Conservation (phyloP, 441 rosid species). For the Gossypium schwendimanii region DNA sequence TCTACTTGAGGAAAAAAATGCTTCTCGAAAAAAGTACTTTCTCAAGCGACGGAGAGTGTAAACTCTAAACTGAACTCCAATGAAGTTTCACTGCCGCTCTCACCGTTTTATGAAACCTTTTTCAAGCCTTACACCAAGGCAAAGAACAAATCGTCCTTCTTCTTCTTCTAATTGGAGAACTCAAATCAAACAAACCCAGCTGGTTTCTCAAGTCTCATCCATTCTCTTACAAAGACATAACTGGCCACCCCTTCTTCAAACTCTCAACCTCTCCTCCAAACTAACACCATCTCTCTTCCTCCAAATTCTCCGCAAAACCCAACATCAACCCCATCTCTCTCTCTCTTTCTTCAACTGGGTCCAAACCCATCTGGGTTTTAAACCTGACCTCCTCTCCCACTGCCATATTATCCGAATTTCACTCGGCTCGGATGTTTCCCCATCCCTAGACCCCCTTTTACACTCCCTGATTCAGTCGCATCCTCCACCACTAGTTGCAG, state of each 20-base stretch:
- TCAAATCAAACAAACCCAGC: conserved; percentile 29
- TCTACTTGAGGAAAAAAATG: no score
- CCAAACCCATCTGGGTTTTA: conserved; percentile 35
- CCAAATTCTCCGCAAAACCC: conserved; percentile 45
- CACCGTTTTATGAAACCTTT: conserved; percentile 19
- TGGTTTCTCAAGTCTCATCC: conserved; percentile 46
- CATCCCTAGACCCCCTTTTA: conserved; percentile 27
- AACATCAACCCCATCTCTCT: conserved; percentile 33
- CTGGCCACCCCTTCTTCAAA: conserved; percentile 34
- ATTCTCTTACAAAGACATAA: conserved; percentile 51
- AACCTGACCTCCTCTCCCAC: conserved; percentile 47
- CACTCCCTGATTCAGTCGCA: conserved; percentile 33
- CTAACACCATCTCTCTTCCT: conserved; percentile 45
- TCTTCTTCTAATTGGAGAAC: conserved; percentile 44
- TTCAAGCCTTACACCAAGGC: conserved; percentile 25
- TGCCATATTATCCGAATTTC: conserved; percentile 37
- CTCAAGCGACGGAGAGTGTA: background rate
- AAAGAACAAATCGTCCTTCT: conserved; percentile 15
- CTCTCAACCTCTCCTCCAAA: conserved; percentile 39
- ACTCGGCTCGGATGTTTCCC: conserved; percentile 26
- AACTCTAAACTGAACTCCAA: conserved; percentile 2
- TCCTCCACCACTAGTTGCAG: conserved; percentile 22
- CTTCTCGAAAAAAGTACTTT: background rate
- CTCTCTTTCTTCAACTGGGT: conserved; percentile 61
- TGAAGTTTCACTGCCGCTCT: conserved; percentile 17